Conservation (phyloP, 345 rosid species). For the Odontarrhena argentea region DNA sequence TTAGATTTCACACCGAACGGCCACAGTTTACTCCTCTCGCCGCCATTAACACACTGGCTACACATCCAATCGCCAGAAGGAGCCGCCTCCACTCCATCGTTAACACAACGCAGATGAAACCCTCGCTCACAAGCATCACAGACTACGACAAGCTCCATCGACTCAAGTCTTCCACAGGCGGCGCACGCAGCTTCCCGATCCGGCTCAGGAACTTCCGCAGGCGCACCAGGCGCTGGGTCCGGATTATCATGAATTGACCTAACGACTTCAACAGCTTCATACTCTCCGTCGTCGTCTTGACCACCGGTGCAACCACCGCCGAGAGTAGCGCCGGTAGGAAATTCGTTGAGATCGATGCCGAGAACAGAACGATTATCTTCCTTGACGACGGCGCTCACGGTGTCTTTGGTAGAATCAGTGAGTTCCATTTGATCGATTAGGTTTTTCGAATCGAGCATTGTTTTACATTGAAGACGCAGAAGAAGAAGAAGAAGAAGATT, state of each 20-base stretch:
- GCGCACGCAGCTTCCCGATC: conserved; percentile 50
- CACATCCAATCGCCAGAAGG: conserved; percentile 78
- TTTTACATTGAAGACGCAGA: conserved; percentile 30
- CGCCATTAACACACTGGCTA: conserved; percentile 54
- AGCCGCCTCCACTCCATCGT: conserved; percentile 32
- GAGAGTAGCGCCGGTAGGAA: conserved; percentile 63
- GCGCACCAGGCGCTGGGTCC: conserved; percentile 59
- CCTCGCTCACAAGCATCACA: conserved; percentile 97
- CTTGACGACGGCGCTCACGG: conserved; percentile 22
- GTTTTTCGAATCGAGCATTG: conserved; percentile 43
- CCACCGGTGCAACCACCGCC: conserved; percentile 32
- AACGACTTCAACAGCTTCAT: conserved; percentile 61
- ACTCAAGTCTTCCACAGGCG: conserved; percentile 59
- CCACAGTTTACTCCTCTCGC: conserved; percentile 76
- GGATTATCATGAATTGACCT: conserved; percentile 63
- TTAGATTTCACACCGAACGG: conserved; percentile 77
- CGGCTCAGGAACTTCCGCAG: conserved; percentile 50
- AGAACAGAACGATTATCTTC: conserved; percentile 68
- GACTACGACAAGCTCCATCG: conserved; percentile 54
- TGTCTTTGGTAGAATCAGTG: conserved; percentile 43
- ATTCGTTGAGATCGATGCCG: conserved; percentile 96
- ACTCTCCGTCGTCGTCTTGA: conserved; percentile 33
- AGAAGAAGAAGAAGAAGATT: conserved; percentile 3
- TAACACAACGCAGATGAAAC: conserved; percentile 62
- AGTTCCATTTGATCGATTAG: conserved; percentile 53